Evolutionary conservation across 805 yeast genomes (phyloP).

Genomic region (Debaryomyces prosopidis): DNA sequence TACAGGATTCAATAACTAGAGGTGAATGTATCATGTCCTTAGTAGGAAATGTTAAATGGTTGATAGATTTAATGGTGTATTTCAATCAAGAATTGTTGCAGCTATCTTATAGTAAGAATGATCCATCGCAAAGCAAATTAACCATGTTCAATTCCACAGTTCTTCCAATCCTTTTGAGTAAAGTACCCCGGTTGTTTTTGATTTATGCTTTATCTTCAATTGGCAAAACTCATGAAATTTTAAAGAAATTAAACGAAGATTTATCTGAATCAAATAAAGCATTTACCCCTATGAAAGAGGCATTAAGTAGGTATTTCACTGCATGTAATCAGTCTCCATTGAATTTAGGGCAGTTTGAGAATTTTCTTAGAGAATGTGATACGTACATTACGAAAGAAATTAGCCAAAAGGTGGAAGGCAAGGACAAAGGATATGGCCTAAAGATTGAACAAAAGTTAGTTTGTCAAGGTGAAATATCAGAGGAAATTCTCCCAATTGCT

Average conservation of each 20-base stretch:
- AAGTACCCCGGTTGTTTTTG: constrained; percentile 68
- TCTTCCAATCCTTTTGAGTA: constrained; percentile 61
- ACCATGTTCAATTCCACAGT: constrained; percentile 43
- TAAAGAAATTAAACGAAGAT: constrained; percentile 57
- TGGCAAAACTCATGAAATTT: constrained; percentile 58
- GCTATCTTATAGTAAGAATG: constrained; percentile 27
- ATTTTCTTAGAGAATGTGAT: constrained; percentile 61
- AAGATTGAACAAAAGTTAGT: constrained; percentile 61
- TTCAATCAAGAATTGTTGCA: constrained; percentile 72
- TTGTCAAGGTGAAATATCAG: constrained; percentile 60
- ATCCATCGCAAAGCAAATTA: constrained; percentile 19
- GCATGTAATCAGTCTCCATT: constrained; percentile 54
- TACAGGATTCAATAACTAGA: constrained; percentile 55
- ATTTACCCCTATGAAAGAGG: constrained; percentile 52
- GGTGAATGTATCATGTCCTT: constrained; percentile 62
- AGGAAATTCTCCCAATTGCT: constrained; percentile 40
- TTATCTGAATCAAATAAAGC: constrained; percentile 39
- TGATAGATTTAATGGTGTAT: constrained; percentile 72
- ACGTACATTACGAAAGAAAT: constrained; percentile 30
- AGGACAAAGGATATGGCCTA: constrained; percentile 34
- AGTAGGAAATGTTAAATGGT: constrained; percentile 85
- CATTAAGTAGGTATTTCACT: constrained; percentile 50
- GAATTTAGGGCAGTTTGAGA: constrained; percentile 57
- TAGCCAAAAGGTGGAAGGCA: constrained; percentile 15
- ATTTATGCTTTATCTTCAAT: constrained; percentile 67